phyloP scores from a whole-genome alignment of 345 rosid species.

The Aquilaria sinensis region DNA sequence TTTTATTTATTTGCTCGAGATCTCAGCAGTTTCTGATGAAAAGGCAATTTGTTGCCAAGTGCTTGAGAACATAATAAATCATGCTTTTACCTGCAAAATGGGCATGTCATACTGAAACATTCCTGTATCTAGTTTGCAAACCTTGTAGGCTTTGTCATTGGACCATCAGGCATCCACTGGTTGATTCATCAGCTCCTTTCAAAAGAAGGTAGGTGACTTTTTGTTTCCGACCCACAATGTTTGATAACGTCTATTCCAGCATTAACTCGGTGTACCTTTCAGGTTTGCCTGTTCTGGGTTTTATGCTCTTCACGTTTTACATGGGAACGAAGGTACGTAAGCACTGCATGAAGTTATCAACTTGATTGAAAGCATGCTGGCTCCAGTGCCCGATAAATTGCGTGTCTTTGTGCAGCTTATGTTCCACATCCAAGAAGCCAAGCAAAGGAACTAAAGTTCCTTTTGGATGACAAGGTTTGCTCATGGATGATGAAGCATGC shows the following conservation, averaged over 20 bases:
- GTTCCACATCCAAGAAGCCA: conserved; percentile 51
- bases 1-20: too few species aligned
- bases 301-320: conserved; percentile 63
- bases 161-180: conserved; percentile 80
- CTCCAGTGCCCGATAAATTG: not conserved
- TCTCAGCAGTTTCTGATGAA: not conserved
- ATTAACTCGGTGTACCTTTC: conserved; percentile 5
- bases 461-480: too few species aligned
- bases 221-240: not conserved
- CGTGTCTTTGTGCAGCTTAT: conserved; percentile 50
- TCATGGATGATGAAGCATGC: too few species aligned
- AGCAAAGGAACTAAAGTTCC: conserved; percentile 23
- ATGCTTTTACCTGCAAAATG: conserved; percentile 1
- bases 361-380: not conserved
- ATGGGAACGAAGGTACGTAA: conserved; percentile 70
- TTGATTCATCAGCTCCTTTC: conserved; percentile 53
- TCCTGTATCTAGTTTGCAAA: conserved; percentile 64
- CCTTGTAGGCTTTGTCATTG: conserved; percentile 89
- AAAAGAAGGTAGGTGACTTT: conserved; percentile 47
- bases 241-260: not conserved
- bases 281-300: conserved; percentile 60
- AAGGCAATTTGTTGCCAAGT: not conserved
- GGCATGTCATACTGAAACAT: not conserved
- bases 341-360: not conserved
- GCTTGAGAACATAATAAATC: not conserved